Percentiles rank a stretch among this genome's conserved stretches.
Conservation (phyloP, 2,329 filamentous ascomycete genomes). For the Xenoacremonium recifei region DNA sequence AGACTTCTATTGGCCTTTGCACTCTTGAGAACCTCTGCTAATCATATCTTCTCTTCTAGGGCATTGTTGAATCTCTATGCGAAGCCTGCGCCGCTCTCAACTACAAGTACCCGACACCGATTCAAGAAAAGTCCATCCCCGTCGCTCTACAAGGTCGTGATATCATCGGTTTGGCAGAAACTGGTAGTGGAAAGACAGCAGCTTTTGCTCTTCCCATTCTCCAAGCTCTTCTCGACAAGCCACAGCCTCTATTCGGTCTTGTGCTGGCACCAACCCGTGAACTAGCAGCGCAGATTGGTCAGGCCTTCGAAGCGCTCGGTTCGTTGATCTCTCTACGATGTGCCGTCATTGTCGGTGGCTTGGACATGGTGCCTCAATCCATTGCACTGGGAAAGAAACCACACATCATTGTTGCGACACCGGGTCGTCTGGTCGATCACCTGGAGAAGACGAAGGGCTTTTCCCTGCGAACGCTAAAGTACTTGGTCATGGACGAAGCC, state of each 20-base stretch:
- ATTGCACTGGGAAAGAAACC: conserved; percentile 95
- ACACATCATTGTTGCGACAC: conserved; percentile 90
- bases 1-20: conserved; percentile 14
- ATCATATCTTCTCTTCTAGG: conserved; percentile 42
- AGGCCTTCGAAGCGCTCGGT: conserved; percentile 84
- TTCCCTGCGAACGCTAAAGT: conserved; percentile 76
- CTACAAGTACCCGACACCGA: conserved; percentile 84
- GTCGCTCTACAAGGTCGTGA: conserved; percentile 76
- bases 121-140: conserved; percentile 84
- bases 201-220: conserved; percentile 93
- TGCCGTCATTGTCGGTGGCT: conserved; percentile 84
- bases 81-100: conserved; percentile 82
- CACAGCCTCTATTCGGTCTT: conserved; percentile 81
- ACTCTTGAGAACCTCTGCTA: not conserved
- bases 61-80: conserved; percentile 81
- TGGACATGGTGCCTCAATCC: conserved; percentile 91
- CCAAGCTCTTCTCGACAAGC: conserved; percentile 84
- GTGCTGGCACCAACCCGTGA: conserved; percentile 92
- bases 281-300: conserved; percentile 85
- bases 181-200: conserved; percentile 92
- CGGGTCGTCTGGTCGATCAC: conserved; percentile 85
- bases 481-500: conserved; percentile 93
- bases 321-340: conserved; percentile 84
- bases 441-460: conserved; percentile 97
- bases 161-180: conserved; percentile 91